Base-by-base conservation (phyloP, 805 yeast genomes). In the Ogataea pignaliae region DNA sequence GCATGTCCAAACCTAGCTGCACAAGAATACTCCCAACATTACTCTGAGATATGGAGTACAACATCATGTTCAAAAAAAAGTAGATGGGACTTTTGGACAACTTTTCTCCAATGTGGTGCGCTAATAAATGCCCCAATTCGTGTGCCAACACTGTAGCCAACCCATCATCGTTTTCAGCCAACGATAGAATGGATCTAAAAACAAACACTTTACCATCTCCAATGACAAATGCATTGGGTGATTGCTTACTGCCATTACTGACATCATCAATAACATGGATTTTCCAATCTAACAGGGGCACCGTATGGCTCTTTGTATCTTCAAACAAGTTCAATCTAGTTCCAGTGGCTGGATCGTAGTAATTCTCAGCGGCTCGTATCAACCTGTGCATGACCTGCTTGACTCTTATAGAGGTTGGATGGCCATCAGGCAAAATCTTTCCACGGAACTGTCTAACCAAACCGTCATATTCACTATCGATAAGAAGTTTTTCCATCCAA, bases 161-260 rank as follows among this genome's bases (percentile, higher is more conserved):
- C 2, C 97, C 97, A 60, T 88, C 95, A 41, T 88, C 95, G 57
- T 86, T 81, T 21, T 69, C 67, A 61, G 96, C 83, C 29, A 93
- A 78, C 1, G 86, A 85, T 38, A 93, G 60, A 34, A 93, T 87
- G 10, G 86, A 78, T 37, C 83, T 73, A 58, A 86, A 88, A 15
- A 93, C 89, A 65, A 93, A 93, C 36, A 93, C 96, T 63, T 90
- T 90, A 7, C 99, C 99, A 48, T 93, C 91, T 16, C 98, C 98
- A 31, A 93, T 70, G 15, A 93, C 96, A 66, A 93, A 91, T 1
- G 99, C 99, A 66, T 93, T 93, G 3, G 99, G 98, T 2, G 98
- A 96, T 13, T 95, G 90, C 14, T 41, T 30, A 45, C 49, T 47
- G 10, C 44, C 44, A n/a, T 73, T 73, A 30, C 65, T 65, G 2